Evolutionary conservation across 805 yeast genomes (phyloP), one percentile per base, ranked within the genome.

Genomic region (Yamadazyma philogaea): DNA sequence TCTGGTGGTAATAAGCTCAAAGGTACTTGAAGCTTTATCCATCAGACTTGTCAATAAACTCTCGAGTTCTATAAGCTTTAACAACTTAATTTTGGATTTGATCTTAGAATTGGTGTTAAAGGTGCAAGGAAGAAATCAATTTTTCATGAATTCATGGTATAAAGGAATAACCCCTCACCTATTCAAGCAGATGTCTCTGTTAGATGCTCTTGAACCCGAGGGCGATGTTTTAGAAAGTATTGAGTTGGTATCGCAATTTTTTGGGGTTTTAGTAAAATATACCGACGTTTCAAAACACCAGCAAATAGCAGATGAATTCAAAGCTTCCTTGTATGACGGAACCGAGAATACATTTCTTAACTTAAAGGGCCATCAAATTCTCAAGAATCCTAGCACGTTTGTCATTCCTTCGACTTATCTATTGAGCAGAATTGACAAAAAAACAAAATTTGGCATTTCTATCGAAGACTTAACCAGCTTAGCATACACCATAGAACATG

Each of bases 391-490:
- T 4, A 53, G 58, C 6, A 60, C 66, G 14, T 54, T 68, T 14
- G 62, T 78, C 16, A 60, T 69, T 1, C 45, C 71, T 22, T 65
- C 72, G 46, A 66, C 65, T 28, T 78, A 76, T 46, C 52, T 81
- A 1, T 38, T 82, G 7, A 70, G 82, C 3, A 77, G 75, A 15
- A 54, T 82, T 14, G 84, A 80, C 51, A 78, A 74, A 48, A 43
- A 64, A 0, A n/a, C 35, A 3, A 15, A n/a, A 1, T 30, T 48
- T 17, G 39, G 37, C 1, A 42, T 46, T 4, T 30, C 37, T 3
- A 30, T 24, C n/a, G 45, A 34, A 4, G 38, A 49, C 7, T 20
- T 54, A 11, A 22, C 40, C 2, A 17, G 32, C 11, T 24, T 52
- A 6, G 46, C 56, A 6, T 18, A 40, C 7, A 31, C 53, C 6